Conservation (phyloP, 805 yeast genomes). For the Metschnikowia dekortorum region DNA sequence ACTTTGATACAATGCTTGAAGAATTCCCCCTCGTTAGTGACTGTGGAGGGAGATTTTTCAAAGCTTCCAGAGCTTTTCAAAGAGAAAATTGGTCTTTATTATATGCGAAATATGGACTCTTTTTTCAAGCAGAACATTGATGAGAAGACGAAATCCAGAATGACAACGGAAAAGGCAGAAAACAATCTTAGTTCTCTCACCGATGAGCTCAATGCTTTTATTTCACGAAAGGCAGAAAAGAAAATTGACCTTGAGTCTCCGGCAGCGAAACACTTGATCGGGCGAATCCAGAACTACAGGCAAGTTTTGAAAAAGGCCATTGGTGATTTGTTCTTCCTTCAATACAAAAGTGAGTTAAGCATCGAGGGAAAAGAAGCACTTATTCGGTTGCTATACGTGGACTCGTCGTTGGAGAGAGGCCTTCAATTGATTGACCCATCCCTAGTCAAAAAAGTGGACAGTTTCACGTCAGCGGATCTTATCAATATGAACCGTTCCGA, state of each 20-base stretch:
- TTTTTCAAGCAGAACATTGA: conserved; percentile 26
- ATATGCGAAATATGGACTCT: conserved; percentile 77
- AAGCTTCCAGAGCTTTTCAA: conserved; percentile 57
- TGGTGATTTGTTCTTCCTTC: conserved; percentile 54
- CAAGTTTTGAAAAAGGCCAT: conserved; percentile 28
- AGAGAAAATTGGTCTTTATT: conserved; percentile 70
- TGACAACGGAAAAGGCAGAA: neutral
- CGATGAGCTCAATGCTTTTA: conserved; percentile 25
- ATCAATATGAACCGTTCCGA: conserved; percentile 19
- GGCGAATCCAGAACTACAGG: conserved; percentile 26
- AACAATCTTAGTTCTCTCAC: conserved; percentile 33
- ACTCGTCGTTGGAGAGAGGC: conserved; percentile 62
- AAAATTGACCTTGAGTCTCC: conserved; percentile 30
- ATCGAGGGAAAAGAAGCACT: conserved; percentile 72
- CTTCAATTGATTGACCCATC: conserved; percentile 38
- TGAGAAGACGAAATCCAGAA: conserved; percentile 34
- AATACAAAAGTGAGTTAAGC: conserved; percentile 51
- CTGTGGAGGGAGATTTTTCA: conserved; percentile 63
- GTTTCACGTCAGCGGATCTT: conserved; percentile 10
- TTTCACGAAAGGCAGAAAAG: conserved; percentile 30
- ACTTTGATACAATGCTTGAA: conserved; percentile 69
- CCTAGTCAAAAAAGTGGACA: conserved; percentile 19
- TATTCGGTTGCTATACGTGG: conserved; percentile 63
- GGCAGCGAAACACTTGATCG: conserved; percentile 27
- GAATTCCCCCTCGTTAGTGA: conserved; percentile 57